A percentile compares a stretch with the other conserved stretches of the same genome.
Conservation (phyloP, 768 basidiomycete genomes). For the Xerocomus potaroensis region DNA sequence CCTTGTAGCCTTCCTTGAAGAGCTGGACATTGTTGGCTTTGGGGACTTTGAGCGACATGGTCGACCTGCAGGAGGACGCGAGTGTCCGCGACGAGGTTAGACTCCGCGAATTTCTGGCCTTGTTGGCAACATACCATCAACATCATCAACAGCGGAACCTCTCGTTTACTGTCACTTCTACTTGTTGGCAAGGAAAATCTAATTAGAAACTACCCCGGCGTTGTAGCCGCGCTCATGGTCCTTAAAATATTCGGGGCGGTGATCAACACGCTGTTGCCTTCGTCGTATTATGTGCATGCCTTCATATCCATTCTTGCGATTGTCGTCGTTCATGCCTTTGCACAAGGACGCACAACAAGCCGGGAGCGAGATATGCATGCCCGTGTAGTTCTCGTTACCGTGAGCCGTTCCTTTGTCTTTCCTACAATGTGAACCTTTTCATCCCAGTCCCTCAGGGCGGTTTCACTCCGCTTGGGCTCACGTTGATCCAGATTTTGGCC, state of each 20-base stretch:
- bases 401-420: constrained; percentile 28
- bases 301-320: constrained; percentile 40
- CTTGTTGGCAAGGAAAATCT: no score
- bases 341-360: constrained; percentile 66
- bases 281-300: constrained; percentile 54
- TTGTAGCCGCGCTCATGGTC: constrained; percentile 40
- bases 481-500: constrained; percentile 62
- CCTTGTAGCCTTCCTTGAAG: constrained; percentile 98
- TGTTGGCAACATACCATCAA: neutral
- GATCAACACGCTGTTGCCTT: constrained; percentile 44
- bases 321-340: constrained; percentile 51
- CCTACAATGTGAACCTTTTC: neutral
- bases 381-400: constrained; percentile 67
- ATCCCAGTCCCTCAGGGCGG: constrained; percentile 47
- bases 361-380: constrained; percentile 76
- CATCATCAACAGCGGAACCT: neutral
- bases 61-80: constrained; percentile 9
- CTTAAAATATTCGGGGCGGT: constrained; percentile 43
- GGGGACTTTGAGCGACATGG: constrained; percentile 93
- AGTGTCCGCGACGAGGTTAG: constrained; percentile 1
- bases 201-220: no score
- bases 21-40: constrained; percentile 84
- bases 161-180: no score
- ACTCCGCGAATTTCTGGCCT: constrained; percentile 18
- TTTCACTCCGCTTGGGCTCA: constrained; percentile 70